A percentile compares a stretch with the other conserved stretches of the same genome.
Evolutionary conservation across 768 basidiomycete species (phyloP).

Genomic region (Lactarius sanguifluus): DNA sequence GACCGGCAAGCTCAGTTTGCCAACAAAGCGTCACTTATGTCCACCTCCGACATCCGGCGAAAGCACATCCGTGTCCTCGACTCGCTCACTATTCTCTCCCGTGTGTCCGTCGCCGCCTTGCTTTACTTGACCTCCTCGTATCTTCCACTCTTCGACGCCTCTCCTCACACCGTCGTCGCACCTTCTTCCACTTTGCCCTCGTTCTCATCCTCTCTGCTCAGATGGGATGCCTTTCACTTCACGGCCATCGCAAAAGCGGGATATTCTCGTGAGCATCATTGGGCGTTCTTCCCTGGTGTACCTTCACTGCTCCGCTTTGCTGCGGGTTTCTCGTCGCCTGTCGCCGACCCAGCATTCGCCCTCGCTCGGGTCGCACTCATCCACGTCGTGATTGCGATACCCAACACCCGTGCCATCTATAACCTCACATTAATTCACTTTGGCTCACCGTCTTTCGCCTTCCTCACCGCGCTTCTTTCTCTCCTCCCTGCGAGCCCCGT

Average conservation of each 20-base stretch:
- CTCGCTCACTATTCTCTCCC: constrained; percentile 22
- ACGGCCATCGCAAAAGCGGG: constrained; percentile 58
- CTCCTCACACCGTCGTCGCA: constrained; percentile 17
- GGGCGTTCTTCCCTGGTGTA: constrained; percentile 82
- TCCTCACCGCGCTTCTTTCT: constrained; percentile 63
- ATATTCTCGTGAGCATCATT: constrained; percentile 72
- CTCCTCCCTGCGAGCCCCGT: constrained; percentile 80
- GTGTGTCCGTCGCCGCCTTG: background rate
- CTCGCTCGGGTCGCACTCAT: constrained; percentile 35
- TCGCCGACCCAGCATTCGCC: constrained; percentile 3
- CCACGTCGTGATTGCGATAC: constrained; percentile 39
- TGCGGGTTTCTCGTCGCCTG: constrained; percentile 2
- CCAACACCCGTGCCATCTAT: constrained; percentile 51
- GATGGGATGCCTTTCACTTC: constrained; percentile 93
- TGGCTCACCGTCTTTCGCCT: constrained; percentile 55
- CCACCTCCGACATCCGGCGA: background rate
- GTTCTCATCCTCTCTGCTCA: constrained; percentile 44
- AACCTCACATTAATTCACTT: constrained; percentile 59
- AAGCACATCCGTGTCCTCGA: constrained; percentile 25
- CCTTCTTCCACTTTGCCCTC: constrained; percentile 9
- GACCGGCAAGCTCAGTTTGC: background rate
- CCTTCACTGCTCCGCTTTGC: constrained; percentile 50
- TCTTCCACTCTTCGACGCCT: constrained; percentile 28
- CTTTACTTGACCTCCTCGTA: constrained; percentile 20
- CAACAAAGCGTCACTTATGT: background rate